phyloP scores from a whole-genome alignment of 2,329 filamentous ascomycete genomes.

The Colletotrichum nymphaeae region DNA sequence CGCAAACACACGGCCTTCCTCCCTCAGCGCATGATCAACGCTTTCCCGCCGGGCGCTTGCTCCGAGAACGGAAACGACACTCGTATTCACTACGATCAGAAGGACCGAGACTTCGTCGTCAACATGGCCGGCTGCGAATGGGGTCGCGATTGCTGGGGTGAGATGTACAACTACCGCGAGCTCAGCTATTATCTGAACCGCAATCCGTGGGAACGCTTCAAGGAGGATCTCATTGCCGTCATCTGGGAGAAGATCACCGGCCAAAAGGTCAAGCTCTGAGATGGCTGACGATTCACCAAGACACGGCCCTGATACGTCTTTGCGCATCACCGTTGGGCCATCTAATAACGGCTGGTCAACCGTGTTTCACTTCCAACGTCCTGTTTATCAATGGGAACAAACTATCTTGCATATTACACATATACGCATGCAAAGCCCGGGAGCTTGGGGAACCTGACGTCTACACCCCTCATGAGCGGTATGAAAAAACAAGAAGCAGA shows the following conservation, averaged over 20 bases:
- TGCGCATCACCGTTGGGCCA: slow-evolving; percentile 24
- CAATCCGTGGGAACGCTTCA: slow-evolving; percentile 81
- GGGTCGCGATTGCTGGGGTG: slow-evolving; percentile 96
- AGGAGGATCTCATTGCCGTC: slow-evolving; percentile 72
- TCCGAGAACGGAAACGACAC: slow-evolving; percentile 80
- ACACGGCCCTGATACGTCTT: slow-evolving; percentile 20
- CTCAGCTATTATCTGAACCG: slow-evolving; percentile 92
- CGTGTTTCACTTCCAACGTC: slow-evolving; percentile 32
- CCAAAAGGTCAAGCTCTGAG: slow-evolving; percentile 66
- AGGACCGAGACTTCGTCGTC: slow-evolving; percentile 91
- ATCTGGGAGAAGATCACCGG: slow-evolving; percentile 74
- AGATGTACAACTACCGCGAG: slow-evolving; percentile 96
- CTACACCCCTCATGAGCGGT: slow-evolving; percentile 19
- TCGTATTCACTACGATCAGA: slow-evolving; percentile 85
- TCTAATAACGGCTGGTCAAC: slow-evolving; percentile 33
- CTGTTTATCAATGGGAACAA: slow-evolving; percentile 21
- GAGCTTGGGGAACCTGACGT: slow-evolving; percentile 19
- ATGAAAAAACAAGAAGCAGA: slow-evolving; percentile 20
- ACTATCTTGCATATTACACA: slow-evolving; percentile 33
- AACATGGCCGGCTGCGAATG: slow-evolving; percentile 99
- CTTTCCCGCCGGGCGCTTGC: slow-evolving; percentile 92
- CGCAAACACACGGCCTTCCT: slow-evolving; percentile 89
- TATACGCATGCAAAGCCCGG: slow-evolving; percentile 22
- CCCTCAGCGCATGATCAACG: slow-evolving; percentile 92
- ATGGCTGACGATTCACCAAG: neutral